These are phyloP conservation scores for Megacollybia platyphylla DNA, from an alignment of 1,284 basidiomycete species.

Conservation along the genomic window DNA sequence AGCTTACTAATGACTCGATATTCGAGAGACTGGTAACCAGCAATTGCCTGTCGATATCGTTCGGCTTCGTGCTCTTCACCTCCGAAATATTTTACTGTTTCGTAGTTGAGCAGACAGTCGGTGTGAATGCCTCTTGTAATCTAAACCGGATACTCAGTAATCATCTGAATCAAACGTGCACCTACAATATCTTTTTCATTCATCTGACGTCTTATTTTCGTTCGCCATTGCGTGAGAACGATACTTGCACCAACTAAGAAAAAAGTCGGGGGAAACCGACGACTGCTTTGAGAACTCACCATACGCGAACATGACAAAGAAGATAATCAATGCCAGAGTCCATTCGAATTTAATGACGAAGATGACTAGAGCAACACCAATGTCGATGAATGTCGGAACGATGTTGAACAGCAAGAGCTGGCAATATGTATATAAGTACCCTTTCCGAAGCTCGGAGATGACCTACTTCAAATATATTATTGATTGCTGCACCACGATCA, in stretches of 20 bases:
- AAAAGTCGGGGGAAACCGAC: slow-evolving; percentile 5
- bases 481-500: slow-evolving; percentile 82
- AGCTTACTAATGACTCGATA: slow-evolving; percentile 59
- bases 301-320: slow-evolving; percentile 66
- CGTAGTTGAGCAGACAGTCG: slow-evolving; percentile 72
- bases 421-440: background rate
- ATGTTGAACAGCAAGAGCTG: slow-evolving; percentile 70
- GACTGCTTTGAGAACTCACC: slow-evolving; percentile 25
- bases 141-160: slow-evolving; percentile 15
- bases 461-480: slow-evolving; percentile 70
- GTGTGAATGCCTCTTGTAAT: slow-evolving; percentile 69
- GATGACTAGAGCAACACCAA: slow-evolving; percentile 52
- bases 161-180: slow-evolving; percentile 5
- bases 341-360: slow-evolving; percentile 57
- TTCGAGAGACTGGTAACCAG: slow-evolving; percentile 67
- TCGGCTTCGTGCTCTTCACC: slow-evolving; percentile 72
- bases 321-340: slow-evolving; percentile 58
- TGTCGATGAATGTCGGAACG: slow-evolving; percentile 71
- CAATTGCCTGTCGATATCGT: slow-evolving; percentile 62
- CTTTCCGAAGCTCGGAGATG: background rate
- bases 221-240: slow-evolving; percentile 59
- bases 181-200: slow-evolving; percentile 62
- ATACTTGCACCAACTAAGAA: slow-evolving; percentile 48
- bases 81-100: slow-evolving; percentile 78
- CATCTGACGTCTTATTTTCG: slow-evolving; percentile 60